These are phyloP conservation scores for Tephrocybe rancida DNA, from an alignment of 768 basidiomycete genomes.

Conservation along the genomic window DNA sequence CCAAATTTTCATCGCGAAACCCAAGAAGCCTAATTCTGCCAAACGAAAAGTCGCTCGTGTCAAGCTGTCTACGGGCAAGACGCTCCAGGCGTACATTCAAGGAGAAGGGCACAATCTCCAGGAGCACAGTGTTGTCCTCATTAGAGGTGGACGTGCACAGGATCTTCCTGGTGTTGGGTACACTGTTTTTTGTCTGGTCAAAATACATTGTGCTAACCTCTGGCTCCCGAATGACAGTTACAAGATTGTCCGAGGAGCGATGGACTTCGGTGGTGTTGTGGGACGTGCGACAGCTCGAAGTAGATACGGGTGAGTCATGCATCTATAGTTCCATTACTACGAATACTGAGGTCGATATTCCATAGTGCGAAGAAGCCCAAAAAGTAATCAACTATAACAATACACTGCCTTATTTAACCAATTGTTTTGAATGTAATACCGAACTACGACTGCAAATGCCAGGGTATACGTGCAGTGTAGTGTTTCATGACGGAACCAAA, in stretches of 20 bases:
- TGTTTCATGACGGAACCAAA: conserved; percentile 38
- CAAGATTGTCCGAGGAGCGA: conserved; percentile 90
- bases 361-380: conserved; percentile 87
- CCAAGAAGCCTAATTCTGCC: conserved; percentile 98
- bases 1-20: conserved; percentile 77
- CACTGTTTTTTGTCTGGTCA: conserved; percentile 22
- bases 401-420: background rate
- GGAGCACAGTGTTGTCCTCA: conserved; percentile 93
- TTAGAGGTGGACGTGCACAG: conserved; percentile 95
- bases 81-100: conserved; percentile 90
- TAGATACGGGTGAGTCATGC: conserved; percentile 78
- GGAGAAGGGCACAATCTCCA: conserved; percentile 98
- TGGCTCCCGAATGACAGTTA: conserved; percentile 70
- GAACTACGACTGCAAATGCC: conserved; percentile 6
- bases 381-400: conserved; percentile 41
- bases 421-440: conserved; percentile 6
- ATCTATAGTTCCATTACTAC: background rate
- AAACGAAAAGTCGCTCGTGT: conserved; percentile 96
- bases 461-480: conserved; percentile 11
- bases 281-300: conserved; percentile 81
- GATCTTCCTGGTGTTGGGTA: conserved; percentile 98
- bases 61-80: conserved; percentile 87
- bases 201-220: background rate
- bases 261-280: conserved; percentile 91
- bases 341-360: conserved; percentile 10